Base-by-base conservation (phyloP, 2,329 filamentous ascomycete genomes). In the Claviceps sp. region DNA sequence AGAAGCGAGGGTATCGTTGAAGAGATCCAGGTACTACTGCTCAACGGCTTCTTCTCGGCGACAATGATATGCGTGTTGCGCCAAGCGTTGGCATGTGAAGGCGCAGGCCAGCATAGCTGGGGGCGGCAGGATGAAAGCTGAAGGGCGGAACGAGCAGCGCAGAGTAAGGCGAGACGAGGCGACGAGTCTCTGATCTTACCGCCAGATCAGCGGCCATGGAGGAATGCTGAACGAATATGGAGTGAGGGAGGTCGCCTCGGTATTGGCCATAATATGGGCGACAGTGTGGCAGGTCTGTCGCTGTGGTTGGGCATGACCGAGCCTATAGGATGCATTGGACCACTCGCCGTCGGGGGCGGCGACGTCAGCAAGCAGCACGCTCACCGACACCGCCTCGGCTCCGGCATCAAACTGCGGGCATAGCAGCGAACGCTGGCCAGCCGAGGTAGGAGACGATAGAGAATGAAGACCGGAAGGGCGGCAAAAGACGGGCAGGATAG, bases 81-180 rank as follows among this genome's bases (percentile, higher is more conserved):
- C 30, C 30, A 38, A 48, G 3, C n/a, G 7, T 8, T 4, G 42
- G 18, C 42, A 50, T 20, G 51, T 53, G 36, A 49, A 46, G 22
- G 8, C 36, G 14, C 20, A 30, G 42, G 34, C 51, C 51, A 49
- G 47, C 51, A 45, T 47, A 49, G 47, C 51, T 52, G 50, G 45
- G 24, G 7, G 38, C 24, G 14, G 14, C 20, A 9, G 37, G 20
- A 13, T 42, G 18, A 4, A 34, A 34, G 41, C 11, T 42, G 41
- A 37, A 38, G 13, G 9, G 26, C 13, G n/a, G n/a, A 43, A n/a
- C 30, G 34, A 24, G n/a, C 22, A 18, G 20, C 20, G 30, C 47
- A 52, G 44, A 24, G 50, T 47, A 41, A 46, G 37, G 34, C n/a
- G 14, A 37, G 26, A 20, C 30, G 16, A 26, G 36, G 16, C 20